These are phyloP conservation scores for Solanum hybrid DNA, from an alignment of 305 asterid genomes.

Conservation along the genomic window DNA sequence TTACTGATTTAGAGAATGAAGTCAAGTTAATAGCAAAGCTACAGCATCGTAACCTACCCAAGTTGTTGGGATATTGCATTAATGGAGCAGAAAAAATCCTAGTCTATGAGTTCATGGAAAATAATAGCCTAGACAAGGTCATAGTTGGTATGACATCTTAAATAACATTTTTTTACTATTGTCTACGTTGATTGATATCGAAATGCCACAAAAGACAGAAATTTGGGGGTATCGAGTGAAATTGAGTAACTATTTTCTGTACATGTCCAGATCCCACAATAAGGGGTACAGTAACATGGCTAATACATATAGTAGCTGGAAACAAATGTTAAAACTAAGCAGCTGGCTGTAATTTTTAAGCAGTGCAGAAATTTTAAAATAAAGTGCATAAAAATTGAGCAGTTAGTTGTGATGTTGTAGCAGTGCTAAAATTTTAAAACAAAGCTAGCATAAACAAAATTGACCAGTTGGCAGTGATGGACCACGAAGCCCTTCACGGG, in stretches of 20 bases:
- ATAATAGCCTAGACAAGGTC: background rate
- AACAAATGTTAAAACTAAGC: background rate
- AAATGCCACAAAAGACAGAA: background rate
- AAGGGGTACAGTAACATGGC: background rate
- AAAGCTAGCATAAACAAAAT: no score
- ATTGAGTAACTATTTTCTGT: background rate
- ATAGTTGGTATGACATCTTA: background rate
- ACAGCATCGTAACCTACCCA: conserved; percentile 39
- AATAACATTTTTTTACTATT: no score
- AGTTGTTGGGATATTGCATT: conserved; percentile 35
- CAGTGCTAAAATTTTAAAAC: no score
- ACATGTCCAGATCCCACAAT: background rate
- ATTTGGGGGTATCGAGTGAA: background rate
- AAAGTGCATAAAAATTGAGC: background rate
- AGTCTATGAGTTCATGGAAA: background rate
- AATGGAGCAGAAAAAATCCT: conserved; percentile 26
- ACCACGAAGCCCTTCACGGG: background rate
- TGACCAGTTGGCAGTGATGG: background rate
- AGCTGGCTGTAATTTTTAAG: background rate
- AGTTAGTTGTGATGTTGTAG: background rate
- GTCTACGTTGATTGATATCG: background rate
- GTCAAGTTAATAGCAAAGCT: conserved; percentile 23
- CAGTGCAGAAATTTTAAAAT: no score
- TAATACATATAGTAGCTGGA: background rate
- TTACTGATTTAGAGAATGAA: conserved; percentile 32